These are phyloP conservation scores for Stagonosporopsis vannaccii DNA, from an alignment of 2,329 filamentous ascomycete species.

Conservation along the genomic window DNA sequence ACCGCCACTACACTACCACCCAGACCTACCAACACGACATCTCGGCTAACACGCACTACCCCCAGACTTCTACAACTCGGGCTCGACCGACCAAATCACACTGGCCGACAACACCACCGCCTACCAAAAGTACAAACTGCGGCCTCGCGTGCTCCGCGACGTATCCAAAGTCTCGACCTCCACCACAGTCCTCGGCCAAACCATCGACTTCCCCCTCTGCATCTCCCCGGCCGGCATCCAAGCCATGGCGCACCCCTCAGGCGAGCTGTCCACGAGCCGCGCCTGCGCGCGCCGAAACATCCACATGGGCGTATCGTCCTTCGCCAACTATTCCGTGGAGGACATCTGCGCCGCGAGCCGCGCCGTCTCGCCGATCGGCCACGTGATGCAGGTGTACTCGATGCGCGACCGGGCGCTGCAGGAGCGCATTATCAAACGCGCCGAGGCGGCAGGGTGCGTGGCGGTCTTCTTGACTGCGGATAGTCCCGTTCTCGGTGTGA, in stretches of 20 bases:
- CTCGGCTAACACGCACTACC: background rate
- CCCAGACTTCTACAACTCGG: constrained; percentile 65
- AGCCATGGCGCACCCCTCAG: constrained; percentile 2
- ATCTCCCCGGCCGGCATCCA: constrained; percentile 2
- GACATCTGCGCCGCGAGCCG: background rate
- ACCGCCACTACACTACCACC: background rate
- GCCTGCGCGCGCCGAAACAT: background rate
- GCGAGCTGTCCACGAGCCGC: constrained; percentile 6
- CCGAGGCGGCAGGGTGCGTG: background rate
- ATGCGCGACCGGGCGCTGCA: constrained; percentile 4
- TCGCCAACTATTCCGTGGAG: constrained; percentile 4
- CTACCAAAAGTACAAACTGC: constrained; percentile 4
- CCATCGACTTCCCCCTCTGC: constrained; percentile 6
- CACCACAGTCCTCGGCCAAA: background rate
- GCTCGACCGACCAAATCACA: constrained; percentile 59
- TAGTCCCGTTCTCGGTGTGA: constrained; percentile 2
- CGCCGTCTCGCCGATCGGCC: background rate
- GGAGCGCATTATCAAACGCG: constrained; percentile 3
- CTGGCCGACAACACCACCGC: background rate
- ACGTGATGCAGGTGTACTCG: constrained; percentile 6
- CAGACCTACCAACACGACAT: background rate
- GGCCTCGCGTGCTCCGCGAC: constrained; percentile 6
- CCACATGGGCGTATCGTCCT: constrained; percentile 7
- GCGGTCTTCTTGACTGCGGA: constrained; percentile 3
- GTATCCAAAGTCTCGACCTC: constrained; percentile 4